Evolutionary conservation across 2,329 filamentous ascomycete species (phyloP).

Genomic region (Epichloe hybrida): DNA sequence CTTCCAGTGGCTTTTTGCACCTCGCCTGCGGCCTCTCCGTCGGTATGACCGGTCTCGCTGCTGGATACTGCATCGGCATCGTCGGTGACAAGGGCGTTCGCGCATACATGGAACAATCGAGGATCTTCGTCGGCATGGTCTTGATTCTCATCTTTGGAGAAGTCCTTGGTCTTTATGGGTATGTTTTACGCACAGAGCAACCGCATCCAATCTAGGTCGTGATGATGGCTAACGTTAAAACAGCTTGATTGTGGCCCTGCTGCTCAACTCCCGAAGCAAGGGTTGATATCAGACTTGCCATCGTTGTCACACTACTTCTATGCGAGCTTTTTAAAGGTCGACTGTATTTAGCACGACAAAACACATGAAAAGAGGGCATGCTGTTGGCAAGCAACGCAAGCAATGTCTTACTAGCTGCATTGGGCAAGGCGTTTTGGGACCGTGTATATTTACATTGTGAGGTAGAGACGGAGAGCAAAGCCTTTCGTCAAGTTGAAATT

Average conservation of each 20-base stretch:
- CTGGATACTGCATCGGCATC: slow-evolving; percentile 90
- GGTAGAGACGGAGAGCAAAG: neutral
- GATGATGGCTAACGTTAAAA: neutral
- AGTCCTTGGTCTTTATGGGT: slow-evolving; percentile 94
- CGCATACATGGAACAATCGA: slow-evolving; percentile 89
- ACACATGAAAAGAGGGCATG: neutral
- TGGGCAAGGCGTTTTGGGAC: slow-evolving; percentile 24
- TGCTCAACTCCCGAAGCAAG: slow-evolving; percentile 78
- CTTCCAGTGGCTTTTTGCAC: slow-evolving; percentile 72
- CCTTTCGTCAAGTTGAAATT: neutral
- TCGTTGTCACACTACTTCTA: neutral
- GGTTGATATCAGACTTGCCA: slow-evolving; percentile 27
- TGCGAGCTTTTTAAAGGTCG: neutral
- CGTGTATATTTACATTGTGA: slow-evolving; percentile 21
- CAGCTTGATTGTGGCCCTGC: slow-evolving; percentile 82
- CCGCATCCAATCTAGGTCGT: neutral
- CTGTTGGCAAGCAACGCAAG: neutral
- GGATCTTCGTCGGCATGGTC: slow-evolving; percentile 97
- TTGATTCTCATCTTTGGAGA: slow-evolving; percentile 97
- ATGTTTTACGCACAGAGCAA: slow-evolving; percentile 21
- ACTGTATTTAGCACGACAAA: neutral
- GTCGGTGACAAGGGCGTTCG: slow-evolving; percentile 91
- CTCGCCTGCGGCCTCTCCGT: slow-evolving; percentile 82
- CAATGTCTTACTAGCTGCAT: slow-evolving; percentile 17
- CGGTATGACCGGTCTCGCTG: slow-evolving; percentile 81